These are phyloP conservation scores for Speleostelium caveatum DNA, from an alignment of 78 protist species.

Conservation along the genomic window DNA sequence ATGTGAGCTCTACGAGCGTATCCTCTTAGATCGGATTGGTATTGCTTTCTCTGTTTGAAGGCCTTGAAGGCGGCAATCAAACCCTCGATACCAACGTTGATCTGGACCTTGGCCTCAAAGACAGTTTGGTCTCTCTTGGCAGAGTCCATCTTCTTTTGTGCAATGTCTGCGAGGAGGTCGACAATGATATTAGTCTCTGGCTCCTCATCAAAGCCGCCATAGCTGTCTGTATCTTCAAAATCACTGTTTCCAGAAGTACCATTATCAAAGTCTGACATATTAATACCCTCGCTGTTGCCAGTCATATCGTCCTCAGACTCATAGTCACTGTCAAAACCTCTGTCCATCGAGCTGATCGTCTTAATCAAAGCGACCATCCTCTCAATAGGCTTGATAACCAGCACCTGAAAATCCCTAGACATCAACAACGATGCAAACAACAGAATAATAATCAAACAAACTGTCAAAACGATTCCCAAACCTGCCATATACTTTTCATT, in stretches of 20 bases:
- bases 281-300: neutral
- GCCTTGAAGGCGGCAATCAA: constrained; percentile 14
- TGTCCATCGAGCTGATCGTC: constrained; percentile 60
- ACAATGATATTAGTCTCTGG: constrained; percentile 42
- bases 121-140: neutral
- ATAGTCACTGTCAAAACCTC: constrained; percentile 39
- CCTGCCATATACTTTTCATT: constrained; percentile 49
- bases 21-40: neutral
- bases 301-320: constrained; percentile 9
- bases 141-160: constrained; percentile 4
- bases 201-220: constrained; percentile 50
- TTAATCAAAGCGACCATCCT: constrained; percentile 65
- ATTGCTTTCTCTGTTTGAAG: constrained; percentile 24
- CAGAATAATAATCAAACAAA: constrained; percentile 38
- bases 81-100: neutral
- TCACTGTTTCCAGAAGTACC: too few species aligned
- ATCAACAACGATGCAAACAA: constrained; percentile 30
- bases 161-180: constrained; percentile 22
- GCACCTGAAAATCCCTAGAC: constrained; percentile 22
- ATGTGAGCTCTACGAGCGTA: constrained; percentile 9
- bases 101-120: neutral
- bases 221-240: constrained; percentile 13
- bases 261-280: neutral
- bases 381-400: constrained; percentile 70
- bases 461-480: constrained; percentile 37